These are phyloP conservation scores for Aspergillus pseudotamarii DNA, from an alignment of 2,329 filamentous ascomycete genomes.

Conservation along the genomic window DNA sequence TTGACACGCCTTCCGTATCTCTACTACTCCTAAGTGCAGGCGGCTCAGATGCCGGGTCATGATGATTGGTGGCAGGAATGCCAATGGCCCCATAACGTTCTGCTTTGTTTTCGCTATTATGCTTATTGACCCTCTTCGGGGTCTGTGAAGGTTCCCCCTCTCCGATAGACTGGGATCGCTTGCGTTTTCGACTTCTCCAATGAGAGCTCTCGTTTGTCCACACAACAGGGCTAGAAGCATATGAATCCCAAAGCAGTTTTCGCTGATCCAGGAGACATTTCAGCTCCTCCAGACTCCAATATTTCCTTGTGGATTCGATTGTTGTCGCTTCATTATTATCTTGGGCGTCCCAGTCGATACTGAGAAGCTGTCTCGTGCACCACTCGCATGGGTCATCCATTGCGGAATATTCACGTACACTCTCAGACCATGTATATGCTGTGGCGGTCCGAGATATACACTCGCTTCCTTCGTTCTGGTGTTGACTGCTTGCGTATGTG, in stretches of 20 bases:
- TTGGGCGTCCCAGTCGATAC: slow-evolving; percentile 15
- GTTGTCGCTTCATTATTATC: neutral
- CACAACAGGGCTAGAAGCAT: neutral
- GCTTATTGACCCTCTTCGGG: too few relatives aligned
- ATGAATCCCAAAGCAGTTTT: slow-evolving; percentile 15
- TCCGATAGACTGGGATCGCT: neutral
- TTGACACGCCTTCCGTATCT: neutral
- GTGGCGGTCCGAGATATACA: neutral
- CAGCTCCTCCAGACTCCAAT: slow-evolving; percentile 30
- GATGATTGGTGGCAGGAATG: neutral
- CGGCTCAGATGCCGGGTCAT: neutral
- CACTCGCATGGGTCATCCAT: neutral
- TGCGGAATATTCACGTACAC: neutral
- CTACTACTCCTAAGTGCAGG: neutral
- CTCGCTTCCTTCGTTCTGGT: neutral
- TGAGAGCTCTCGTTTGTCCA: slow-evolving; percentile 2
- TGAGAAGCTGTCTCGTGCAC: slow-evolving; percentile 14
- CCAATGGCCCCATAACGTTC: neutral
- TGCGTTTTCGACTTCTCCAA: slow-evolving; percentile 9
- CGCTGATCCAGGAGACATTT: slow-evolving; percentile 22
- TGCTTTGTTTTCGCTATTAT: neutral
- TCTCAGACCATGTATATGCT: slow-evolving; percentile 6
- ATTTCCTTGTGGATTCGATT: slow-evolving; percentile 4
- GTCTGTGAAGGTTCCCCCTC: neutral
- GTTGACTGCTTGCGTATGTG: neutral